These are phyloP conservation scores for Didymella glomerata DNA, from an alignment of 2,329 filamentous ascomycete species.

Conservation along the genomic window DNA sequence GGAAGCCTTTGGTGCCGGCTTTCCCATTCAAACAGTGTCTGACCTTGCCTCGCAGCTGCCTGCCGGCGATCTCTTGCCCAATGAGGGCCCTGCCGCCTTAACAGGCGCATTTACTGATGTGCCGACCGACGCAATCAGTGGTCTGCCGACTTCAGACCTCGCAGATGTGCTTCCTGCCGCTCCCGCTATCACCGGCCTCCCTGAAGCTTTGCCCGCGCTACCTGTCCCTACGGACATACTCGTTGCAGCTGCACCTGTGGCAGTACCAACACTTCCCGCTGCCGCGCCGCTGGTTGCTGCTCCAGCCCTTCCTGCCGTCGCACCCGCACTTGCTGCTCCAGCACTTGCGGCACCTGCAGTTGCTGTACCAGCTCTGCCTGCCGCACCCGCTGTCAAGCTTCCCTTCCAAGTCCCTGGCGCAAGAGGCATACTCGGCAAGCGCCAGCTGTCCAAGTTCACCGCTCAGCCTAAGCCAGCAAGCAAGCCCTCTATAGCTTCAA, in stretches of 20 bases:
- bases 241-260: background rate
- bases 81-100: conserved; percentile 5
- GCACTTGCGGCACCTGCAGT: background rate
- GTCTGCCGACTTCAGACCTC: conserved; percentile 1
- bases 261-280: background rate
- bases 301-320: background rate
- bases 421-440: background rate
- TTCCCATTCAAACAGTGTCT: conserved; percentile 5
- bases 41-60: background rate
- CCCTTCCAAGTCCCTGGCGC: conserved; percentile 9
- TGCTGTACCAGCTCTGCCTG: background rate
- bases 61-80: background rate
- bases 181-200: background rate
- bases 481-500: background rate
- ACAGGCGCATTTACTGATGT: conserved; percentile 3
- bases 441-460: background rate
- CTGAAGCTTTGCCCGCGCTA: background rate
- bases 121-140: conserved; percentile 7
- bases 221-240: background rate
- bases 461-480: background rate
- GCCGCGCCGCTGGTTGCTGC: background rate
- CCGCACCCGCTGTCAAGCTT: background rate
- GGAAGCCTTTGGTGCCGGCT: conserved; percentile 12
- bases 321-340: background rate
- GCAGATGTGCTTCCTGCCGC: background rate